A percentile compares a stretch with the other conserved stretches of the same genome.
Conservation (phyloP, 1,284 basidiomycete genomes). For the Ustilago vetiveriae region DNA sequence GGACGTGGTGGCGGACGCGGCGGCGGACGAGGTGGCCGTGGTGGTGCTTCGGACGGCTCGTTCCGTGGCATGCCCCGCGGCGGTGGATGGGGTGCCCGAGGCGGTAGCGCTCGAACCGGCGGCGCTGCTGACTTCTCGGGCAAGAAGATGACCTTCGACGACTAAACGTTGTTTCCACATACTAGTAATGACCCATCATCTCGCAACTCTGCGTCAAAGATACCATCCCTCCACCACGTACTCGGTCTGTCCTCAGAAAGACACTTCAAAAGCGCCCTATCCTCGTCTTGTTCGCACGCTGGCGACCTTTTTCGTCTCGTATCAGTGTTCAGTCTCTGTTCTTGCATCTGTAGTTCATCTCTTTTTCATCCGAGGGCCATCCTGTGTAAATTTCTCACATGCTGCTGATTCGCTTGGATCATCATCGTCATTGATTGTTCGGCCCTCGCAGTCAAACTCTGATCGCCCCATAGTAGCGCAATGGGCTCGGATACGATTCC, state of each 20-base stretch:
- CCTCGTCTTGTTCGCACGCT: slow-evolving; percentile 3
- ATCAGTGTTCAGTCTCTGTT: slow-evolving; percentile 14
- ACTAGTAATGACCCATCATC: too few relatives aligned
- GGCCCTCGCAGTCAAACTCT: too few relatives aligned
- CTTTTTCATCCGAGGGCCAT: slow-evolving; percentile 2
- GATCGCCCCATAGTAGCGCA: too few relatives aligned
- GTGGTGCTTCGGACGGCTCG: slow-evolving; percentile 69
- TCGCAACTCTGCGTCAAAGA: too few relatives aligned
- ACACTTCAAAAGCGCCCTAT: slow-evolving; percentile 42
- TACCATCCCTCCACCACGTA: too few relatives aligned
- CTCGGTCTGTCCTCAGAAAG: too few relatives aligned
- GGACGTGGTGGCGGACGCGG: slow-evolving; percentile 69
- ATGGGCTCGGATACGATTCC: too few relatives aligned
- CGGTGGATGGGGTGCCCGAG: slow-evolving; percentile 65
- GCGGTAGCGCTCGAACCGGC: slow-evolving; percentile 73
- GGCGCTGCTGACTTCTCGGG: slow-evolving; percentile 80
- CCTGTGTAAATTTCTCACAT: slow-evolving; percentile 21
- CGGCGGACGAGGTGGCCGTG: slow-evolving; percentile 74
- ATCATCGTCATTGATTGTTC: too few relatives aligned
- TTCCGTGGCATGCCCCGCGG: slow-evolving; percentile 68
- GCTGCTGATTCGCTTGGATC: too few relatives aligned
- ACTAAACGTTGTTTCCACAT: too few relatives aligned
- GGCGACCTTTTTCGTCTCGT: background rate
- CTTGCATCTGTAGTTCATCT: slow-evolving; percentile 21
- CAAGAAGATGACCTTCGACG: slow-evolving; percentile 82